phyloP scores from a whole-genome alignment of 345 rosid genomes.

The Trapa incisa region DNA sequence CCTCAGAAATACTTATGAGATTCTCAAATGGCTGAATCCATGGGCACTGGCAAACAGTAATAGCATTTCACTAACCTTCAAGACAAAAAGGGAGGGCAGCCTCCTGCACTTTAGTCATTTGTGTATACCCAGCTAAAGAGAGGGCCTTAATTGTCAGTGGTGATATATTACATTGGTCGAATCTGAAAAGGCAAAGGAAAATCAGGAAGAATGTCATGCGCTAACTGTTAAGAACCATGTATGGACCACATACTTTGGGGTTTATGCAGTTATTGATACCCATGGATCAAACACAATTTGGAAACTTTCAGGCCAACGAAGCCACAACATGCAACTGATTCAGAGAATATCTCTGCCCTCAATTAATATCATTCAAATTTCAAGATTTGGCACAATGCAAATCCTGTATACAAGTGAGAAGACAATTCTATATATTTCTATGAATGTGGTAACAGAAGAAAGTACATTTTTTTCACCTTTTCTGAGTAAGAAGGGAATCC shows the following conservation, averaged over 20 bases:
- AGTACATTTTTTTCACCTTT: constrained; percentile 24
- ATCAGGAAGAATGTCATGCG: background rate
- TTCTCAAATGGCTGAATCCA: too few relatives aligned
- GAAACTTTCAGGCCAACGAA: background rate
- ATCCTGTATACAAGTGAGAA: background rate
- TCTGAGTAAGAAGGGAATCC: constrained; percentile 46
- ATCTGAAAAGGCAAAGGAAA: constrained; percentile 28
- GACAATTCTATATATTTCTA: background rate
- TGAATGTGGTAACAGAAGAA: background rate
- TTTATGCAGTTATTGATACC: background rate
- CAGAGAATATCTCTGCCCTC: background rate
- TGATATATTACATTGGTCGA: constrained; percentile 53
- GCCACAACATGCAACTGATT: background rate
- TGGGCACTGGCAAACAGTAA: constrained; percentile 17
- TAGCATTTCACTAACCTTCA: too few relatives aligned
- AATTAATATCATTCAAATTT: background rate
- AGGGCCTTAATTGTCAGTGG: constrained; percentile 57
- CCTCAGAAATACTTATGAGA: constrained; percentile 1
- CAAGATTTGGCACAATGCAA: background rate
- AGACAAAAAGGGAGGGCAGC: constrained; percentile 38
- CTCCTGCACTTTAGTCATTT: constrained; percentile 81
- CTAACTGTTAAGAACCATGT: background rate
- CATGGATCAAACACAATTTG: background rate
- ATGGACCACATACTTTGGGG: background rate
- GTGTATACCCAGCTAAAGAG: constrained; percentile 61